These are phyloP conservation scores for Gamsiella multidivaricata DNA, from an alignment of 192 early-diverging fungal genomes.

Conservation along the genomic window DNA sequence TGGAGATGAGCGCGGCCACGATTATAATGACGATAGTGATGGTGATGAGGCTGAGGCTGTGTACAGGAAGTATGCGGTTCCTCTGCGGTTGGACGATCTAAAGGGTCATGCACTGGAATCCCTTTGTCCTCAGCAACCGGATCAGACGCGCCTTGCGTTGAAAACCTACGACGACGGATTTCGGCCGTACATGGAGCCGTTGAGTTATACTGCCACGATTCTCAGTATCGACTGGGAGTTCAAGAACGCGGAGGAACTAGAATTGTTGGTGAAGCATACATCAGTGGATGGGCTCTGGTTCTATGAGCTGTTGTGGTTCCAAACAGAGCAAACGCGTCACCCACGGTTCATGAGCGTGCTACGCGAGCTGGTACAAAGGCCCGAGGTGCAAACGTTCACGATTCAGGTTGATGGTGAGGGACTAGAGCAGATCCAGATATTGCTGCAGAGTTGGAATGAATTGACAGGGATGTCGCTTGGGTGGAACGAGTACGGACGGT, in stretches of 20 bases:
- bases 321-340: not conserved
- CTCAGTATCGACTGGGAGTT: slow-evolving; percentile 6
- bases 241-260: not conserved
- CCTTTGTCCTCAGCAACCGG: not conserved
- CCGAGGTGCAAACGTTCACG: slow-evolving; percentile 11
- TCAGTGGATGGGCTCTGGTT: slow-evolving; percentile 8
- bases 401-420: slow-evolving; percentile 5
- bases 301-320: slow-evolving; percentile 9
- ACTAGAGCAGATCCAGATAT: not conserved
- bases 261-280: slow-evolving; percentile 2
- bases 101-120: slow-evolving; percentile 22
- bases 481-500: slow-evolving; percentile 6
- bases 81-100: slow-evolving; percentile 8
- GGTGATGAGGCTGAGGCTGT: not conserved
- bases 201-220: not conserved
- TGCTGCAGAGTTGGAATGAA: slow-evolving; percentile 14
- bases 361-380: slow-evolving; percentile 1
- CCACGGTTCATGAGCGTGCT: slow-evolving; percentile 5
- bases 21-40: too few species aligned
- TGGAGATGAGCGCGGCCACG: not conserved
- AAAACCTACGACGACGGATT: slow-evolving; percentile 6
- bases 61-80: not conserved
- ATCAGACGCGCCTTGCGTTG: not conserved
- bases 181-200: slow-evolving; percentile 7
- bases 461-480: slow-evolving; percentile 16